Base-by-base conservation (phyloP, 2,329 filamentous ascomycete species). In the Stachybotrys chartarum region DNA sequence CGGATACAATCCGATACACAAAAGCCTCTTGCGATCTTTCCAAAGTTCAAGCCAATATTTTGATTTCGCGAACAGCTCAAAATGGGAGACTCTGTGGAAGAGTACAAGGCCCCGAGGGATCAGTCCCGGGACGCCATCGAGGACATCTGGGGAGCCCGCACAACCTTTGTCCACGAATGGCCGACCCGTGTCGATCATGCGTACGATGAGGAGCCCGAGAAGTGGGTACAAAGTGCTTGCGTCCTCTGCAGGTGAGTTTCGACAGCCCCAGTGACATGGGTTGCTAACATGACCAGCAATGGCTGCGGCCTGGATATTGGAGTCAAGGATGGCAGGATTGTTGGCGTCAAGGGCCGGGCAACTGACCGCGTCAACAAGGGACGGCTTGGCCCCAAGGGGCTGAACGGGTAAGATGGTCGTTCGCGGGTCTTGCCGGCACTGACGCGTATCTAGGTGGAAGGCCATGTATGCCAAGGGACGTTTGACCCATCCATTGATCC, bases 191-290 rank as follows among this genome's bases (percentile, higher is more conserved):
- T 66, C 5, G 70, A 72, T 55, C 48, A 54, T 24, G 60, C 63
- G 7, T 57, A 55, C 45, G 61, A 67, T 16, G 68, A 72, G 30
- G 63, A 67, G 42, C 68, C 68, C 0, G 69, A 72, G 3, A 65
- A 66, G 61, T 73, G 70, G 70, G 68, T 72, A 5, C 68, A 71
- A 56, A 71, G 69, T 57, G 70, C 70, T 1, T 72, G 69, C 61
- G 66, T 71, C 8, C 60, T 72, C 17, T 72, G 70, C 63, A 70
- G 66, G 68, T 70, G 60, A n/a, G 53, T 50, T 31, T n/a, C 4
- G 3, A 8, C 7, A 18, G 5, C 14, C 6, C 7, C 2, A 50
- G 12, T 18, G 14, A 24, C 7, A 14, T 42, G 35, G 10, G 5
- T 3, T 50, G 17, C 32, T 54, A 14, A 51, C 17, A 18, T 24